phyloP scores from a whole-genome alignment of 306 rosid species.

The Quercus rubra region DNA sequence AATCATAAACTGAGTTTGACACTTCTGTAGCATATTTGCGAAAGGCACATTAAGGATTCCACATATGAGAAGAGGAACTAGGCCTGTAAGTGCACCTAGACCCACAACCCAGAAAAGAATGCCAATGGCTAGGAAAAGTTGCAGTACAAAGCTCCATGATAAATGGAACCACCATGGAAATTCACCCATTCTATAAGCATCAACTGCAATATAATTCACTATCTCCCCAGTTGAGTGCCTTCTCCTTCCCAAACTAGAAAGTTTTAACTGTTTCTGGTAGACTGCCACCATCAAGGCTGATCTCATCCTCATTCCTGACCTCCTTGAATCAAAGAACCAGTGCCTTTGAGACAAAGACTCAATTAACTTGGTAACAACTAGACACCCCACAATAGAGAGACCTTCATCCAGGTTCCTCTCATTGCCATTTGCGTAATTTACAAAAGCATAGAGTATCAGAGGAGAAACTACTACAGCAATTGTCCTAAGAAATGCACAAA shows the following conservation, averaged over 20 bases:
- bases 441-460: conserved; percentile 61
- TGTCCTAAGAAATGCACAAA: conserved; percentile 45
- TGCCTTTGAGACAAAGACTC: too few relatives aligned
- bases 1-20: conserved; percentile 39
- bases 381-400: conserved; percentile 42
- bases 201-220: too few relatives aligned
- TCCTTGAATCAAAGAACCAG: too few relatives aligned
- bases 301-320: too few relatives aligned
- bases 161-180: too few relatives aligned
- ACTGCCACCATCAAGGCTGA: too few relatives aligned
- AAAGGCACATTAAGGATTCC: conserved; percentile 42
- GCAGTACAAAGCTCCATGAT: too few relatives aligned
- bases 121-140: conserved; percentile 8
- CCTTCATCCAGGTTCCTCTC: conserved; percentile 37
- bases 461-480: conserved; percentile 53
- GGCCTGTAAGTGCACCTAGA: conserved; percentile 44
- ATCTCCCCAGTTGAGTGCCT: too few relatives aligned
- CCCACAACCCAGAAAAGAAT: conserved; percentile 57
- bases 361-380: conserved; percentile 39
- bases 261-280: too few relatives aligned
- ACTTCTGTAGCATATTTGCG: conserved; percentile 42
- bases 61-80: conserved; percentile 35
- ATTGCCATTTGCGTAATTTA: conserved; percentile 41
- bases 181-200: too few relatives aligned
- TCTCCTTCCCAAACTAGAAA: too few relatives aligned